Conservation (phyloP, 148 eudicot genomes). For the Pharnaceum exiguum region DNA sequence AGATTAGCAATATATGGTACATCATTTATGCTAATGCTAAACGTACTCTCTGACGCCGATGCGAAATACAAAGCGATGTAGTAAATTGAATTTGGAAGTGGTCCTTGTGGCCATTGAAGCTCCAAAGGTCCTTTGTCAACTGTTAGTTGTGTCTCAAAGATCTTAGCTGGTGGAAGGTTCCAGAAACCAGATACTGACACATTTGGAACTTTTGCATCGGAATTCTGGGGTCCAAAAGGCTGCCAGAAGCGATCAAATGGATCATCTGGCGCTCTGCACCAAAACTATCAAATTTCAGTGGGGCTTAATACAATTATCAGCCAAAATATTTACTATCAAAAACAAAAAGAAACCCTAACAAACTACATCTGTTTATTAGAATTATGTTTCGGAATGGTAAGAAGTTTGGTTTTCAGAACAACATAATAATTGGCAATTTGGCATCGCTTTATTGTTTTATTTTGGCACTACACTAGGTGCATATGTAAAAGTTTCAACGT, state of each 20-base stretch:
- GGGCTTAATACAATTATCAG: not conserved
- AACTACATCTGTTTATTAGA: no score
- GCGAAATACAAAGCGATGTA: slow-evolving; percentile 84
- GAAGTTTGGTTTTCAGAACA: no score
- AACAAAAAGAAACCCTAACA: no score
- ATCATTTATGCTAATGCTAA: slow-evolving; percentile 63
- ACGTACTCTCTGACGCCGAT: slow-evolving; percentile 42
- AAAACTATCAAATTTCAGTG: slow-evolving; percentile 1
- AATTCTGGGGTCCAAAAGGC: slow-evolving; percentile 58
- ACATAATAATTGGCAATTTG: no score
- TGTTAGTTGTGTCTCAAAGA: slow-evolving; percentile 61
- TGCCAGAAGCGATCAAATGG: slow-evolving; percentile 84
- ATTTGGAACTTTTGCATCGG: slow-evolving; percentile 31
- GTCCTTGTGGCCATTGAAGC: slow-evolving; percentile 68
- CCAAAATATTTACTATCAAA: no score
- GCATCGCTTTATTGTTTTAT: no score
- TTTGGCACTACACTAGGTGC: no score
- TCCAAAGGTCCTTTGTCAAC: slow-evolving; percentile 35
- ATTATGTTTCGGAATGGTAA: no score
- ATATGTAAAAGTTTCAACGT: no score
- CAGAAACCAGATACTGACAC: slow-evolving; percentile 74
- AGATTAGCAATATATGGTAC: slow-evolving; percentile 45
- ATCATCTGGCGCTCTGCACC: slow-evolving; percentile 82
- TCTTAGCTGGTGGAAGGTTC: slow-evolving; percentile 73
- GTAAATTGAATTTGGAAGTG: slow-evolving; percentile 55